Evolutionary conservation across 306 rosid species (phyloP).

Genomic region (Rosa multiflora): DNA sequence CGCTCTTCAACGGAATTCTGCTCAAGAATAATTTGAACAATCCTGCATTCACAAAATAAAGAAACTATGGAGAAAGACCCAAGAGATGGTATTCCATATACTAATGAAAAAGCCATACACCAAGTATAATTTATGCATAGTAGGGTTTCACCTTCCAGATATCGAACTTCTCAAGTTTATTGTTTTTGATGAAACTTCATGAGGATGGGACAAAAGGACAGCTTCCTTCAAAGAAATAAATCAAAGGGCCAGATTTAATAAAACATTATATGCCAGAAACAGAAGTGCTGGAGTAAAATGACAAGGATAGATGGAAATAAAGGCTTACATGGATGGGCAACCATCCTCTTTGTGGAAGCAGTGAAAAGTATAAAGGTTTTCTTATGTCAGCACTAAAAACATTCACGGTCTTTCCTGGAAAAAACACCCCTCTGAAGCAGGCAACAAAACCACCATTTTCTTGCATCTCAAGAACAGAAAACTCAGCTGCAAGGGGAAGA

Average conservation of each 20-base stretch:
- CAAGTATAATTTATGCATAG: constrained; percentile 16
- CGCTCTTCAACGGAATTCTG: constrained; percentile 60
- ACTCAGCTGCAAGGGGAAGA: constrained; percentile 91
- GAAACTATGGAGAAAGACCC: constrained; percentile 23
- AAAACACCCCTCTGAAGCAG: constrained; percentile 74
- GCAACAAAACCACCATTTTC: constrained; percentile 65
- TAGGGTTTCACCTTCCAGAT: constrained; percentile 74
- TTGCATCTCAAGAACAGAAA: constrained; percentile 86
- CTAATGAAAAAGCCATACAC: constrained; percentile 20
- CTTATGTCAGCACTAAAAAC: constrained; percentile 79
- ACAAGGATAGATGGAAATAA: constrained; percentile 9
- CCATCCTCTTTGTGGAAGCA: constrained; percentile 97
- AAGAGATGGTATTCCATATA: constrained; percentile 2
- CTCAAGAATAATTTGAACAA: constrained; percentile 83
- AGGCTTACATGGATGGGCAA: constrained; percentile 71
- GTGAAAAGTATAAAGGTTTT: constrained; percentile 87
- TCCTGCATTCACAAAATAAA: constrained; percentile 55
- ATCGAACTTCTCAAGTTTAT: constrained; percentile 84
- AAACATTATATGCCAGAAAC: constrained; percentile 8
- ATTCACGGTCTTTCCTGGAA: constrained; percentile 70
- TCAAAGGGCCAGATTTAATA: constrained; percentile 11
- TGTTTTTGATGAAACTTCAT: constrained; percentile 65
- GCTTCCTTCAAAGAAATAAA: constrained; percentile 62
- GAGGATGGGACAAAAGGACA: constrained; percentile 85
- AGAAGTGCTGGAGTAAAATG: not conserved